These are phyloP conservation scores for Sechiopsis laciniata DNA, from an alignment of 306 rosid genomes.

Conservation along the genomic window DNA sequence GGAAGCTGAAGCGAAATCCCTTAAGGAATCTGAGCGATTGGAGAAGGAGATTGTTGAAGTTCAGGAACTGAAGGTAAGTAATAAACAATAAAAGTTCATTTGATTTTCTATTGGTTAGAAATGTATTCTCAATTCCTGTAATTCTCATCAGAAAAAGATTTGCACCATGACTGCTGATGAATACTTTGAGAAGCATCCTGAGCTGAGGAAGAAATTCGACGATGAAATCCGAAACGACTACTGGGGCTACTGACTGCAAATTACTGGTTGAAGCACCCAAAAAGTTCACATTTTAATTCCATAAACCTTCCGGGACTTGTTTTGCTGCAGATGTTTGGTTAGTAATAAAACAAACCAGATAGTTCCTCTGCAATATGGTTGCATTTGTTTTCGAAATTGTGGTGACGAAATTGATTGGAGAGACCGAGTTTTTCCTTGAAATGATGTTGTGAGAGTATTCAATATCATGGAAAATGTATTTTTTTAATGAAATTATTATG, in stretches of 20 bases:
- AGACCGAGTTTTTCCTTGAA: neutral
- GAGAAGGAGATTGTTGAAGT: slow-evolving; percentile 82
- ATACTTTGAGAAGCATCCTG: slow-evolving; percentile 87
- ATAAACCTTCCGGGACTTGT: slow-evolving; percentile 29
- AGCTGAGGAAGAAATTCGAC: slow-evolving; percentile 82
- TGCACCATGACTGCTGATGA: slow-evolving; percentile 94
- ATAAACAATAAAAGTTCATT: neutral
- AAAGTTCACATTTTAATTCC: slow-evolving; percentile 11
- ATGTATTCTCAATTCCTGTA: slow-evolving; percentile 25
- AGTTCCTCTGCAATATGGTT: slow-evolving; percentile 39
- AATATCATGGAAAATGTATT: neutral
- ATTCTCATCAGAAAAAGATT: slow-evolving; percentile 55
- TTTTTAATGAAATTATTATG: neutral
- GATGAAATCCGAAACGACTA: slow-evolving; percentile 85
- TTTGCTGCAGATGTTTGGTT: slow-evolving; percentile 36
- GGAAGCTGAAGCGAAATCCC: slow-evolving; percentile 76
- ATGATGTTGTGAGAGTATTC: slow-evolving; percentile 11
- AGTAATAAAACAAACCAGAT: slow-evolving; percentile 47
- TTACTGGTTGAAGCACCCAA: neutral
- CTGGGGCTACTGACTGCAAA: slow-evolving; percentile 69
- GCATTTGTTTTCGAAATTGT: slow-evolving; percentile 23
- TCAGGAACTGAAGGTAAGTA: slow-evolving; percentile 72
- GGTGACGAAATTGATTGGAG: slow-evolving; percentile 18
- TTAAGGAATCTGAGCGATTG: slow-evolving; percentile 85
- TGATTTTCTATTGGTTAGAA: neutral